A percentile compares a stretch with the other conserved stretches of the same genome.
phyloP scores from a whole-genome alignment of 2,329 filamentous ascomycete species.

The Colletotrichum melonis region DNA sequence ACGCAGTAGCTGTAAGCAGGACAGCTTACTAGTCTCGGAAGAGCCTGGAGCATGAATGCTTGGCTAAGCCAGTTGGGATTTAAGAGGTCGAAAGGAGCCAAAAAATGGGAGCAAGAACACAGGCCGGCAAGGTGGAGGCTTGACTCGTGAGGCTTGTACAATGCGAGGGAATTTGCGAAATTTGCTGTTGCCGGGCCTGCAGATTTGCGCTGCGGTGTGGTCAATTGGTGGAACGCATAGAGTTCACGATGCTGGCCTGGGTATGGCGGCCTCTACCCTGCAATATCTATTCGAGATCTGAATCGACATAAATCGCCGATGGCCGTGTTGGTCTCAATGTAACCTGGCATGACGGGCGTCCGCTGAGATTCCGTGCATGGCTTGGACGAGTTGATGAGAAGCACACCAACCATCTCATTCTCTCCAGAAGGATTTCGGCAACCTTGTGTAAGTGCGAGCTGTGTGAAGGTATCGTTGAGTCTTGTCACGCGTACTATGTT shows the following conservation, averaged over 20 bases:
- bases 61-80: neutral
- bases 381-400: neutral
- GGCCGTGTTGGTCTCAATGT: slow-evolving; percentile 1
- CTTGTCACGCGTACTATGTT: neutral
- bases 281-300: neutral
- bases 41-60: neutral
- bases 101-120: neutral
- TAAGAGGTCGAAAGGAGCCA: neutral
- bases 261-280: neutral
- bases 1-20: too few species aligned
- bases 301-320: slow-evolving; percentile 17
- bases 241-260: neutral
- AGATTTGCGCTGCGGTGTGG: neutral
- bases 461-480: neutral
- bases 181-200: neutral
- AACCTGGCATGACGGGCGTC: slow-evolving; percentile 7
- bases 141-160: slow-evolving; percentile 2
- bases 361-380: slow-evolving; percentile 1
- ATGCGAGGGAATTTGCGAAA: slow-evolving; percentile 1
- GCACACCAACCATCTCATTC: neutral
- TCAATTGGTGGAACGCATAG: slow-evolving; percentile 1
- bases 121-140: neutral
- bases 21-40: neutral
- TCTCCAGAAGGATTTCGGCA: too few species aligned
- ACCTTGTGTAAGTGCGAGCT: neutral